Conservation (phyloP, 2,329 filamentous ascomycete genomes). For the Cordyceps tenuipes region DNA sequence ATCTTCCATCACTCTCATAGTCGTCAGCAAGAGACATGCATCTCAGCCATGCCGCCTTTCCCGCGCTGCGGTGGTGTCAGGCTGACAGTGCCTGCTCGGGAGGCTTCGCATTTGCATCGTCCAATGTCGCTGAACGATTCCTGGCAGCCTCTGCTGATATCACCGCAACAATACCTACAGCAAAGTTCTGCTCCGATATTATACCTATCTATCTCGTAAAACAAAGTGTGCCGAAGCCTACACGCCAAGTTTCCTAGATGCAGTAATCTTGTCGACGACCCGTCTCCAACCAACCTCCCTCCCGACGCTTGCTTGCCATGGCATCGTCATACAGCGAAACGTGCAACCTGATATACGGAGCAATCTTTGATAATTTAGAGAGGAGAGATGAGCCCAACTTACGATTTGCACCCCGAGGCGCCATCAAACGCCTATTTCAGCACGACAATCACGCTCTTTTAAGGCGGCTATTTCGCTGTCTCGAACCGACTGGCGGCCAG, state of each 20-base stretch:
- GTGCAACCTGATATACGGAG: background rate
- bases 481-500: background rate
- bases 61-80: background rate
- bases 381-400: constrained; percentile 16
- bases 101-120: too few relatives aligned
- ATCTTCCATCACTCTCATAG: too few relatives aligned
- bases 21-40: background rate
- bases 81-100: background rate
- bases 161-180: too few relatives aligned
- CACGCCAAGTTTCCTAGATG: background rate
- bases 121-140: background rate
- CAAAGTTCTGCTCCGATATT: too few relatives aligned
- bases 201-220: too few relatives aligned
- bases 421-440: constrained; percentile 15
- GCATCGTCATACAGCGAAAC: background rate
- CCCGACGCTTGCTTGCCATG: background rate
- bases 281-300: background rate
- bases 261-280: too few relatives aligned
- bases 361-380: constrained; percentile 14
- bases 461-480: constrained; percentile 15
- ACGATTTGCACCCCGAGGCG: constrained; percentile 17
- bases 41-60: background rate
- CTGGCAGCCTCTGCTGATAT: too few relatives aligned
- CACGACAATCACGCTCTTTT: constrained; percentile 13
- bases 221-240: background rate